Evolutionary conservation across 2,329 filamentous ascomycete genomes (phyloP), one percentile per base, ranked within the genome.

Genomic region (Pyrenochaeta sp.): DNA sequence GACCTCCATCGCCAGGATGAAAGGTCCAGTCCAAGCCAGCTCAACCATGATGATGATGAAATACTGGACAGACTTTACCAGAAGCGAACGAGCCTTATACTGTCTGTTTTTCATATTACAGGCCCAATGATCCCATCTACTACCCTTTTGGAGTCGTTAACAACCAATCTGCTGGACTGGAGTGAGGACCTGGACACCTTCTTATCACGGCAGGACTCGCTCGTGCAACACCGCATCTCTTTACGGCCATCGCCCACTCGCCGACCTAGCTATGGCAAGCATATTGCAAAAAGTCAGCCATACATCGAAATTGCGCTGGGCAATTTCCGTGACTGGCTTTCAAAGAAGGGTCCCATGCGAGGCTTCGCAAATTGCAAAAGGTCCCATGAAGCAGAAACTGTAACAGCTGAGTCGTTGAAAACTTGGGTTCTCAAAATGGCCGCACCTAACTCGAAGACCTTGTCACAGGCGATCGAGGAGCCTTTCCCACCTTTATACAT

Each of bases 391-490:
- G 2, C 30, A 38, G 19, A 41, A 48, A 30, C 39, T 54, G 32
- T 30, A 57, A 28, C 47, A 56, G 28, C n/a, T n/a, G 49, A 54
- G 3, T 44, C 51, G 14, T 43, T 70, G 10, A 65, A 60, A 21
- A 54, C 67, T 10, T 72, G 68, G 68, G 39, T 69, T 6, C 53
- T 52, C 6, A 55, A 46, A 26, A 63, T 56, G 35, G 41, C 56
- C 15, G 36, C 51, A 3, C 29, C 49, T 3, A 53, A 44, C 34
- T 32, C 38, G 8, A 55, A 61, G 23, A 51, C 49, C 7, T 28
- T 49, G 11, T 44, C 47, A 3, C 45, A 44, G 34, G 44, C 54
- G 9, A 32, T 55, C 14, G 53, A 60, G 23, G 51, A 51, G 7
- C 29, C 46, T 2, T 36, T 35, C 11, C 8, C 56, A 18, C 51